Evolutionary conservation across 208 protist genomes (phyloP), one percentile per base, ranked within the genome.

Genomic region (Leishmania guyanensis): DNA sequence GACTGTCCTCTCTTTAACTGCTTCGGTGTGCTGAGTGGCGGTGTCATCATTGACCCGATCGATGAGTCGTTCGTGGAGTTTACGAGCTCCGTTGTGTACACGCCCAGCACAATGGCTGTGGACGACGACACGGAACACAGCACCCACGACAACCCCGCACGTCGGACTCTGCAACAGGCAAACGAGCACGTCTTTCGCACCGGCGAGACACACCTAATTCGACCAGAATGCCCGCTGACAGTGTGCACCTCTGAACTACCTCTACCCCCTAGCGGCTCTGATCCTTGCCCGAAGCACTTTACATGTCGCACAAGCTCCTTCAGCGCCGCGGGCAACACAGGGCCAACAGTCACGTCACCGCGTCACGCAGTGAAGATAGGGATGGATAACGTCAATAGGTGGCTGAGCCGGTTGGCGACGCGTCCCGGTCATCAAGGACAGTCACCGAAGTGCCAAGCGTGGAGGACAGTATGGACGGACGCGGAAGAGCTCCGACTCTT

Each of bases 1-100:
- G 89, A 95, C 64, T 93, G 91, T 69, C 75, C 82, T 14, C 79
- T 95, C 46, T 92, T 93, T 60, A 91, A 93, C 66, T 81, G 83
- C 17, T 94, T 93, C 68, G 91, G 91, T 22, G 83, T 95, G 12
- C 50, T 95, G 0, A 93, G 86, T 5, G 91, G 89, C 1, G 90
- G 91, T n/a, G 90, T 94, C 4, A 82, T 96, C 51, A 77, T 95
- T 26, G 86, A 95, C 78, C 68, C 84, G 0, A 60, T 72, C 53
- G 33, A 79, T 3, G 48, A 26, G 2, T 64, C 43, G 10, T 92
- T 96, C 65, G 78, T 91, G 2, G 92, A 96, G 73, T 91, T 90
- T 75, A 90, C 86, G 6, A 85, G 91, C 73, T 48, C 79, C 1
- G 65, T 56, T 8, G 68, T 87, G 6, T 84, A 91, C 56, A 74